Conservation (phyloP, 1,284 basidiomycete genomes). For the Ustilago vetiveriae region DNA sequence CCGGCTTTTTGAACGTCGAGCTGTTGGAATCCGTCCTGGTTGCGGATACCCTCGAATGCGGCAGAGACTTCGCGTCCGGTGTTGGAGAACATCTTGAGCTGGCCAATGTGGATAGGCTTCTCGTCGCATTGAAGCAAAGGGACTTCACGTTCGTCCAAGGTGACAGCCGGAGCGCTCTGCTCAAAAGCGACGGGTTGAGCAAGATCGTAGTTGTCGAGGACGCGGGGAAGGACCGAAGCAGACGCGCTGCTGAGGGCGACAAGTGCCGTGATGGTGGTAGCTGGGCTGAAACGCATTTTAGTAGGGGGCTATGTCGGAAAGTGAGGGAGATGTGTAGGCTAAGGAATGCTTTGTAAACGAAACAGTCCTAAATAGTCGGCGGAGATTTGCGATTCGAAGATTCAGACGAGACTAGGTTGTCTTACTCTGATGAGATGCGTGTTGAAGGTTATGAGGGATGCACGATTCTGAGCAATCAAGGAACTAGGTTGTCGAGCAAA, state of each 20-base stretch:
- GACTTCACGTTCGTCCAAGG: conserved; percentile 34
- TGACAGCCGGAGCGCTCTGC: conserved; percentile 29
- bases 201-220: conserved; percentile 39
- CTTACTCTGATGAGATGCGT: neutral
- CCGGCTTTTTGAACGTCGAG: conserved; percentile 43
- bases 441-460: conserved; percentile 1
- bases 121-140: conserved; percentile 26
- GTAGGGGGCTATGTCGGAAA: neutral
- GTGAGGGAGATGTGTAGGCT: neutral
- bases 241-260: conserved; percentile 30
- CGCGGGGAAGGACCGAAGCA: conserved; percentile 38
- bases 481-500: conserved; percentile 1
- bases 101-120: conserved; percentile 23
- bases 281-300: conserved; percentile 39
- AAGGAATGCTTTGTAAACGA: neutral
- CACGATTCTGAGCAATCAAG: conserved; percentile 2
- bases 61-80: conserved; percentile 25
- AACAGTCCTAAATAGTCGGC: conserved; percentile 7
- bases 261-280: conserved; percentile 24
- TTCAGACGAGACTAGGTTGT: neutral
- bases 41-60: conserved; percentile 45
- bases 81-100: conserved; percentile 35
- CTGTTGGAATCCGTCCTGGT: conserved; percentile 36
- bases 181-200: conserved; percentile 28
- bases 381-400: neutral